phyloP scores from a whole-genome alignment of 805 yeast species.

The Suhomyces kilbournensis region DNA sequence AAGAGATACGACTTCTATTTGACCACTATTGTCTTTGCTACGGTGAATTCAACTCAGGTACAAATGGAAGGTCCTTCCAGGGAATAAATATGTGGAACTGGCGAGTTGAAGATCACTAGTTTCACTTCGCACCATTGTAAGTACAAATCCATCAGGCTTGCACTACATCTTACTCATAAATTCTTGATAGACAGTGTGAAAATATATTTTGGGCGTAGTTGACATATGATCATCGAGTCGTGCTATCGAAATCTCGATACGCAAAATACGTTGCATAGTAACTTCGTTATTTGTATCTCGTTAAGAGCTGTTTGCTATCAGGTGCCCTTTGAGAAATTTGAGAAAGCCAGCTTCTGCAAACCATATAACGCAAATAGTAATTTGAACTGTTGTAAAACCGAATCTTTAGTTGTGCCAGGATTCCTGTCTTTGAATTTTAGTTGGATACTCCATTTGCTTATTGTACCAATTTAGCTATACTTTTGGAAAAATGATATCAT shows the following conservation, averaged over 20 bases:
- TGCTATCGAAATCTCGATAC: not conserved
- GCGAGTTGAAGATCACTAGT: not conserved
- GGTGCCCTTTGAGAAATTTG: not conserved
- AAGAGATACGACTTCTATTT: slow-evolving; percentile 61
- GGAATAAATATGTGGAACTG: slow-evolving; percentile 9
- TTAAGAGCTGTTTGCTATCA: not conserved
- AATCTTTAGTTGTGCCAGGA: not conserved
- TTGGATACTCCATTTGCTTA: not conserved
- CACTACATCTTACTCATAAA: not conserved
- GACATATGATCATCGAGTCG: not conserved
- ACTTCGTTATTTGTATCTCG: not conserved
- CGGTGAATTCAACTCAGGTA: slow-evolving; percentile 16
- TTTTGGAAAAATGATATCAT: not conserved
- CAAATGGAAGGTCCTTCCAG: not conserved
- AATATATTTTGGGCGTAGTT: not conserved
- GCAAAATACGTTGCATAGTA: not conserved
- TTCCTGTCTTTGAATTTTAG: not conserved
- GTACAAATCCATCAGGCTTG: not conserved
- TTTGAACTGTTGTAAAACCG: not conserved
- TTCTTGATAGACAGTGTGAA: not conserved
- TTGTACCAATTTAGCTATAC: not conserved
- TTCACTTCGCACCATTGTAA: not conserved
- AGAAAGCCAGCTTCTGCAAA: not conserved
- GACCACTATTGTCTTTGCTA: slow-evolving; percentile 55
- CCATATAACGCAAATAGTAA: not conserved